Conservation (phyloP, 2,329 filamentous ascomycete species). For the Tolypocladium sp. region DNA sequence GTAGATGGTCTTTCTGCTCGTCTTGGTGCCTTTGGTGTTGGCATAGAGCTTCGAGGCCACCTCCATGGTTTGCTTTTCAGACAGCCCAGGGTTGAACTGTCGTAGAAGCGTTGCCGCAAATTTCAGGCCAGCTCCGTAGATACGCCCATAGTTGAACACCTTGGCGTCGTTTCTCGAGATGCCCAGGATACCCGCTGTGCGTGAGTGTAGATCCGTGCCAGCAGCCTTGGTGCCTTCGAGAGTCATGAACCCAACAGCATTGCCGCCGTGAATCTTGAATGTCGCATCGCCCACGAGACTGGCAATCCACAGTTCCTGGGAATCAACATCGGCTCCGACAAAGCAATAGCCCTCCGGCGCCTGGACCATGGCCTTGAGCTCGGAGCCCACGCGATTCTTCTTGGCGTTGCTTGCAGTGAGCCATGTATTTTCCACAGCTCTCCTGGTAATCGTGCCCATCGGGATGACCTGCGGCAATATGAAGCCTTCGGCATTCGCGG, state of each 20-base stretch:
- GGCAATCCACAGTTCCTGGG: slow-evolving; percentile 96
- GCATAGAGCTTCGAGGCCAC: slow-evolving; percentile 76
- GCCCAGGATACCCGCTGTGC: slow-evolving; percentile 82
- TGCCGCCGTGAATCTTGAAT: slow-evolving; percentile 91
- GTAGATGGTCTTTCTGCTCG: slow-evolving; percentile 60
- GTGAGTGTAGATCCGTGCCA: slow-evolving; percentile 88
- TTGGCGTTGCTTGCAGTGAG: slow-evolving; percentile 97
- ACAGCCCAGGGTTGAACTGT: slow-evolving; percentile 83
- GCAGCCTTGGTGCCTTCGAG: slow-evolving; percentile 90
- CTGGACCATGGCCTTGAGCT: slow-evolving; percentile 93
- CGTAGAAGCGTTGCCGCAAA: slow-evolving; percentile 85
- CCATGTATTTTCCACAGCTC: slow-evolving; percentile 97
- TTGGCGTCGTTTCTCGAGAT: slow-evolving; percentile 95
- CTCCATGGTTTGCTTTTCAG: slow-evolving; percentile 66
- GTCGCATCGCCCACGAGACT: slow-evolving; percentile 90
- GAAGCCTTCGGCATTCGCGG: slow-evolving; percentile 46
- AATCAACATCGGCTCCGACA: slow-evolving; percentile 95
- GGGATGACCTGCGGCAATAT: slow-evolving; percentile 94
- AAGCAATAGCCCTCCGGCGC: slow-evolving; percentile 87
- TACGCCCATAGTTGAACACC: slow-evolving; percentile 97
- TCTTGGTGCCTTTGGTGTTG: slow-evolving; percentile 85
- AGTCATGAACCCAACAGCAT: slow-evolving; percentile 98
- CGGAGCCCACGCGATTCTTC: slow-evolving; percentile 88
- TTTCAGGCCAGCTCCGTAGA: slow-evolving; percentile 93
- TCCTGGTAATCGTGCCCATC: slow-evolving; percentile 93